Conservation (phyloP, 2,329 filamentous ascomycete genomes). For the Diaporthe citriasiana region DNA sequence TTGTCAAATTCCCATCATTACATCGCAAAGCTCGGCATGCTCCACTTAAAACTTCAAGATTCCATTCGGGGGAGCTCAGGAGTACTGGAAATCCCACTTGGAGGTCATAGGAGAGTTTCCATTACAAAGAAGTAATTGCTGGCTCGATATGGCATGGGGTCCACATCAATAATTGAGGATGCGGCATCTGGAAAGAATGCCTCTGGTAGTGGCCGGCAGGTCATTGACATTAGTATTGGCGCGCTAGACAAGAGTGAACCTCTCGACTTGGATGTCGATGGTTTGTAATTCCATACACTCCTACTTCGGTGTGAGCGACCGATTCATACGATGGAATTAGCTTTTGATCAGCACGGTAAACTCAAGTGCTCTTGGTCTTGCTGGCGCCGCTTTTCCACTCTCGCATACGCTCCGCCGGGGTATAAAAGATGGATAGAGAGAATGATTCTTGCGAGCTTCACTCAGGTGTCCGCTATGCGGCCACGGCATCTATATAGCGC, state of each 20-base stretch:
- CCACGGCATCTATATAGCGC: no score
- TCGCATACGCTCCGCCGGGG: background rate
- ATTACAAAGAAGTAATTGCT: background rate
- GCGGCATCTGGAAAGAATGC: background rate
- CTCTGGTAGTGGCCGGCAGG: no score
- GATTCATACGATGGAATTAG: background rate
- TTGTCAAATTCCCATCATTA: slow-evolving; percentile 5
- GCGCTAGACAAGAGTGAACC: no score
- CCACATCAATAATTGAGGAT: background rate
- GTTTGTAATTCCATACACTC: background rate
- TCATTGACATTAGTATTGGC: background rate
- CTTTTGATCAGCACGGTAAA: background rate
- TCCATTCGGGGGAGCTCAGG: background rate
- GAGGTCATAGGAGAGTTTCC: background rate
- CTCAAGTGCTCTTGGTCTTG: background rate
- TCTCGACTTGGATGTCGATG: background rate
- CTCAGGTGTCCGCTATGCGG: no score
- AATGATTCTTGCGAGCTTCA: no score
- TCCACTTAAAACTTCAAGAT: slow-evolving; percentile 15
- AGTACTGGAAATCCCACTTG: background rate
- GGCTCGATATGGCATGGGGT: background rate
- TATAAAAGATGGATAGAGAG: background rate
- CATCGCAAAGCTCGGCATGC: slow-evolving; percentile 15
- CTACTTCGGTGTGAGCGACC: no score
- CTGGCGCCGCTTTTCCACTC: background rate